A percentile compares a stretch with the other conserved stretches of the same genome.
Evolutionary conservation across 108 stramenopile species (phyloP).

Genomic region (Nannochloropsis oceanica): DNA sequence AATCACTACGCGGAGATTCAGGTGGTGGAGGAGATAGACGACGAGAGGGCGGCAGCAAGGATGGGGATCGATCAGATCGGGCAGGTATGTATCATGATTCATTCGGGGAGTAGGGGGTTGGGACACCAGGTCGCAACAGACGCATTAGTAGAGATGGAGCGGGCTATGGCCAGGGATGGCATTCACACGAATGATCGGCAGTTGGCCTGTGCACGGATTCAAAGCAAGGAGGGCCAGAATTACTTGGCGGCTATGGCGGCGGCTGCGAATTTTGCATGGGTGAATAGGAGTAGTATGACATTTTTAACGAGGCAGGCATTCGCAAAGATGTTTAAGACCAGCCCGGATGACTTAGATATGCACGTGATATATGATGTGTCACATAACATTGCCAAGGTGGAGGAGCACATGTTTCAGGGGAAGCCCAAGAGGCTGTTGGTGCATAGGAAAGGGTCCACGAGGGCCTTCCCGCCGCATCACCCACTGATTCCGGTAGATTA

Average conservation of each 20-base stretch:
- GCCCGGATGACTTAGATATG: slow-evolving; percentile 69
- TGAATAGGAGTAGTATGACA: slow-evolving; percentile 61
- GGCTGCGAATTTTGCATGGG: slow-evolving; percentile 75
- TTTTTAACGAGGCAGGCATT: slow-evolving; percentile 59
- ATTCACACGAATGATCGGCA: slow-evolving; percentile 60
- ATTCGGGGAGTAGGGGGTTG: slow-evolving; percentile 55
- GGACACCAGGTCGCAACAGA: slow-evolving; percentile 77
- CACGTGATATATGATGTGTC: slow-evolving; percentile 65
- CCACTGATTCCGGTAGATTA: slow-evolving; percentile 69
- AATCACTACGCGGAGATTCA: slow-evolving; percentile 75
- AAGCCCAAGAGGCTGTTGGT: slow-evolving; percentile 54
- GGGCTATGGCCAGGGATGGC: slow-evolving; percentile 54
- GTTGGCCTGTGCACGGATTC: slow-evolving; percentile 58
- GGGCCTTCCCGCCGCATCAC: slow-evolving; percentile 68
- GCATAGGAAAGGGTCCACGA: slow-evolving; percentile 62
- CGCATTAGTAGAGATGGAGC: slow-evolving; percentile 57
- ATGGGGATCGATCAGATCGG: slow-evolving; percentile 52
- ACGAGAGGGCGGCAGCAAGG: slow-evolving; percentile 45
- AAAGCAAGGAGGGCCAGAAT: slow-evolving; percentile 54
- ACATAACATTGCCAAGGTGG: slow-evolving; percentile 75
- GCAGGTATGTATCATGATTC: slow-evolving; percentile 69
- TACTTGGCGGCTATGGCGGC: slow-evolving; percentile 54
- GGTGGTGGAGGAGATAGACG: slow-evolving; percentile 61
- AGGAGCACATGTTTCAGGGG: slow-evolving; percentile 57
- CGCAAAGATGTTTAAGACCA: slow-evolving; percentile 52